A percentile compares a stretch with the other conserved stretches of the same genome.
Conservation (phyloP, 2,329 filamentous ascomycete species). For the Chaetomiaceae sp. region DNA sequence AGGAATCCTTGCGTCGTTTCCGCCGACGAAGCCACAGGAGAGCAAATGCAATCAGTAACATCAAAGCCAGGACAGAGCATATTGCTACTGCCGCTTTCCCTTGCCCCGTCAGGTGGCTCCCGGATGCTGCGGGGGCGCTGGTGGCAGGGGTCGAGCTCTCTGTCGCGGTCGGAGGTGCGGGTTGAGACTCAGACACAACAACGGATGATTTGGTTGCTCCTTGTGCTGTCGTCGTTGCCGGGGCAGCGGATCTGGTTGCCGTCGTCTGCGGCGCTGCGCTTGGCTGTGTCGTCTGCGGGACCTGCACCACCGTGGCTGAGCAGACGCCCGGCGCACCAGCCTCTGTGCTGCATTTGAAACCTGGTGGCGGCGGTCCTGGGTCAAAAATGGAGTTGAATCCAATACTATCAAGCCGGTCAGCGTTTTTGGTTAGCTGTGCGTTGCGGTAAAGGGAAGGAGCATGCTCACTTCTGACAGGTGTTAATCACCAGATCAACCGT, state of each 20-base stretch:
- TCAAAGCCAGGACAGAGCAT: conserved; percentile 34
- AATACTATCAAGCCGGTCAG: conserved; percentile 24
- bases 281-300: conserved; percentile 1
- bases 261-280: background rate
- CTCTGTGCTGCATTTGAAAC: conserved; percentile 26
- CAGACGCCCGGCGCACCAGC: conserved; percentile 1
- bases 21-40: conserved; percentile 34
- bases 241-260: background rate
- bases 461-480: conserved; percentile 43
- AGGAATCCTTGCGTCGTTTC: conserved; percentile 18
- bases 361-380: conserved; percentile 31
- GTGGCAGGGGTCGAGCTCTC: background rate
- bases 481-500: conserved; percentile 47
- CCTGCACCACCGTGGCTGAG: conserved; percentile 5
- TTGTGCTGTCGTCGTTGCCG: background rate
- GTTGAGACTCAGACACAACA: background rate
- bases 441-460: background rate
- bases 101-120: conserved; percentile 31
- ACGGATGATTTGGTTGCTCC: background rate
- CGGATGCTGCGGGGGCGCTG: conserved; percentile 22
- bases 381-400: conserved; percentile 29
- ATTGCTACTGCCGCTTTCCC: conserved; percentile 42
- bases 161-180: background rate
- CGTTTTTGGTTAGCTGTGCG: too few species aligned
- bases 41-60: conserved; percentile 33